Evolutionary conservation across 371 early-diverging fungal genomes (phyloP).

Genomic region (Thermomucor indicae-seudaticae): DNA sequence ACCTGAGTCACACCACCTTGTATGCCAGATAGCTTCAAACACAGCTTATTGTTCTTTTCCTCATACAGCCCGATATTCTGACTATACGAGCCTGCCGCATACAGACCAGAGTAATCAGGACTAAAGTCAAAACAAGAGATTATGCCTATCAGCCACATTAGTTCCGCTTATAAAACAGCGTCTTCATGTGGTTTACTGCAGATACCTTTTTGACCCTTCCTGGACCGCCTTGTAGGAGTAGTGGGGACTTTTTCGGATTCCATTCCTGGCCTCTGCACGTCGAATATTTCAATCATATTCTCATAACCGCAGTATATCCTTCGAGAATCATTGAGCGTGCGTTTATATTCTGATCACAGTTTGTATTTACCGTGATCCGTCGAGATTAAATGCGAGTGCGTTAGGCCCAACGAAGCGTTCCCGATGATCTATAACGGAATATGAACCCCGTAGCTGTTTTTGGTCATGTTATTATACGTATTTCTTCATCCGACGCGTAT

Average conservation of each 20-base stretch:
- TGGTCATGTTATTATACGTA: background rate
- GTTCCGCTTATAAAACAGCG: background rate
- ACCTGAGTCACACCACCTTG: conserved; percentile 39
- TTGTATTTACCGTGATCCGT: conserved; percentile 57
- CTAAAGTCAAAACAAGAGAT: conserved; percentile 65
- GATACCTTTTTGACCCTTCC: conserved; percentile 67
- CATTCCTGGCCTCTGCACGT: conserved; percentile 52
- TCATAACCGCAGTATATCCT: conserved; percentile 70
- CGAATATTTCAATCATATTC: conserved; percentile 69
- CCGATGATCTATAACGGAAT: conserved; percentile 58
- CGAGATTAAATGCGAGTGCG: conserved; percentile 56
- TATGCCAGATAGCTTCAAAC: conserved; percentile 44
- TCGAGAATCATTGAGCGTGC: background rate
- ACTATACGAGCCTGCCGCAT: conserved; percentile 67
- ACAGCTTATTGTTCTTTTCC: conserved; percentile 46
- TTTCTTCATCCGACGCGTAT: background rate
- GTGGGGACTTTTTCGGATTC: conserved; percentile 43
- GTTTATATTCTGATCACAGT: background rate
- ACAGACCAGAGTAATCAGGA: conserved; percentile 60
- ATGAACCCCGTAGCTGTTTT: conserved; percentile 51
- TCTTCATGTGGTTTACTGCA: background rate
- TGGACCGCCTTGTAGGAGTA: conserved; percentile 54
- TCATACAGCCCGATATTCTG: conserved; percentile 66
- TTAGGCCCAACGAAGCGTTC: conserved; percentile 65
- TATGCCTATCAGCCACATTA: conserved; percentile 20